Percentiles rank a stretch among this genome's conserved stretches.
These are phyloP conservation scores for Dipteronia dyeriana DNA, from an alignment of 345 rosid species.

Conservation along the genomic window DNA sequence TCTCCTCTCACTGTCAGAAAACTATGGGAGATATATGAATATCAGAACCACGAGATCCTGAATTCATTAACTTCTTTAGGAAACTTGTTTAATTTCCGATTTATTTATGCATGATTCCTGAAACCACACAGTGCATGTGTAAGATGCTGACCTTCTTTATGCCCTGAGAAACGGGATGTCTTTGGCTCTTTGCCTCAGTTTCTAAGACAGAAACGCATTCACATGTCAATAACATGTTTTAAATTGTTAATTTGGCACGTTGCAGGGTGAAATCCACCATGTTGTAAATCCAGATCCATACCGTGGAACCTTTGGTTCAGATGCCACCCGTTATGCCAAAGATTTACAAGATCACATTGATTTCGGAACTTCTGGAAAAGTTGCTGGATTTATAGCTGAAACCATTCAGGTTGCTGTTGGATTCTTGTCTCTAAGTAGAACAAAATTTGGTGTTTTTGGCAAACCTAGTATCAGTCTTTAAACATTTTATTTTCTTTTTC, in stretches of 20 bases:
- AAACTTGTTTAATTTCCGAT: too few species aligned
- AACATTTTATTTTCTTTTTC: not conserved
- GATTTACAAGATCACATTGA: constrained; percentile 92
- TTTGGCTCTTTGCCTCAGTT: not conserved
- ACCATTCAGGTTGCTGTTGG: constrained; percentile 71
- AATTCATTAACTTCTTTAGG: too few species aligned
- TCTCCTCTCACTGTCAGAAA: too few species aligned
- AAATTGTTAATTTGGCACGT: constrained; percentile 13
- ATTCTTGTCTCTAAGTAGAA: not conserved
- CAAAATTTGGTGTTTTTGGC: not conserved
- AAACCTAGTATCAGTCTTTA: too few species aligned
- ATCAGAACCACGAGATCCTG: too few species aligned
- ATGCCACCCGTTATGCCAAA: constrained; percentile 71
- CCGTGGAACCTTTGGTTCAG: constrained; percentile 82
- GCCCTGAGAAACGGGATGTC: not conserved
- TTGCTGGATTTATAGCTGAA: constrained; percentile 93
- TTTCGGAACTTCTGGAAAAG: constrained; percentile 85
- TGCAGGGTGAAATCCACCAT: constrained; percentile 92
- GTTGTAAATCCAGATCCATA: constrained; percentile 92
- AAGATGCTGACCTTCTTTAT: not conserved
- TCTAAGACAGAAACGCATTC: not conserved
- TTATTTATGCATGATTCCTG: not conserved
- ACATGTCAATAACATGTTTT: not conserved
- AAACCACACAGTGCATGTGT: not conserved
- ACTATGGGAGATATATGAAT: too few species aligned